phyloP scores from a whole-genome alignment of 225 moss, liverwort and hornwort species.

The Takakia lepidozioides region DNA sequence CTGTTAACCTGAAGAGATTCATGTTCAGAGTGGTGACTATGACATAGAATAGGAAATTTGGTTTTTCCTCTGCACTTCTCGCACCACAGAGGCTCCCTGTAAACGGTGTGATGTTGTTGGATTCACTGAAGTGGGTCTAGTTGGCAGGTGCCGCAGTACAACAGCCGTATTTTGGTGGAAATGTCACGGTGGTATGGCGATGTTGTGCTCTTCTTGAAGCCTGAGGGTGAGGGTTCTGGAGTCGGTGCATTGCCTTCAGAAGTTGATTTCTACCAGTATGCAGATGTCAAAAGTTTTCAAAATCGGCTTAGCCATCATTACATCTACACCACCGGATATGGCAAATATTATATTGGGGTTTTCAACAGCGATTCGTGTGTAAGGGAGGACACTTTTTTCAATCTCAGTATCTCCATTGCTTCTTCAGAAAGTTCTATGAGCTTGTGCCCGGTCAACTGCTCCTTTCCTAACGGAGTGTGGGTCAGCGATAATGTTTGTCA shows the following conservation, averaged over 20 bases:
- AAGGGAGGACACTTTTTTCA: slow-evolving; percentile 24
- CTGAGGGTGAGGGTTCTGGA: not conserved
- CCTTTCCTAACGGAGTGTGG: slow-evolving; percentile 38
- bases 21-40: not conserved
- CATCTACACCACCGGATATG: slow-evolving; percentile 25
- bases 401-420: slow-evolving; percentile 28
- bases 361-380: slow-evolving; percentile 33
- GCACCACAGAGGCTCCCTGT: too few relatives aligned
- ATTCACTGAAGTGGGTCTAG: not conserved
- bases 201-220: slow-evolving; percentile 32
- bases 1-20: not conserved
- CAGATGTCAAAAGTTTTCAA: slow-evolving; percentile 34
- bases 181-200: slow-evolving; percentile 32
- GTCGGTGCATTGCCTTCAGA: slow-evolving; percentile 20
- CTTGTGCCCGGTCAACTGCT: slow-evolving; percentile 44
- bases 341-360: slow-evolving; percentile 22
- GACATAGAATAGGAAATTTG: not conserved
- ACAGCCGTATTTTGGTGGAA: slow-evolving; percentile 32
- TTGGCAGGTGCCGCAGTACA: slow-evolving; percentile 2
- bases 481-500: slow-evolving; percentile 20
- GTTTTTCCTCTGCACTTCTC: not conserved
- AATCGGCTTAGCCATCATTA: slow-evolving; percentile 41
- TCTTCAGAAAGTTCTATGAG: slow-evolving; percentile 8
- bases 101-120: too few relatives aligned
- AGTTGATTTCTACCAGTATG: slow-evolving; percentile 16